A percentile compares a stretch with the other conserved stretches of the same genome.
These are phyloP conservation scores for Aspergillus caelatus DNA, from an alignment of 2,329 filamentous ascomycete species.

Conservation along the genomic window DNA sequence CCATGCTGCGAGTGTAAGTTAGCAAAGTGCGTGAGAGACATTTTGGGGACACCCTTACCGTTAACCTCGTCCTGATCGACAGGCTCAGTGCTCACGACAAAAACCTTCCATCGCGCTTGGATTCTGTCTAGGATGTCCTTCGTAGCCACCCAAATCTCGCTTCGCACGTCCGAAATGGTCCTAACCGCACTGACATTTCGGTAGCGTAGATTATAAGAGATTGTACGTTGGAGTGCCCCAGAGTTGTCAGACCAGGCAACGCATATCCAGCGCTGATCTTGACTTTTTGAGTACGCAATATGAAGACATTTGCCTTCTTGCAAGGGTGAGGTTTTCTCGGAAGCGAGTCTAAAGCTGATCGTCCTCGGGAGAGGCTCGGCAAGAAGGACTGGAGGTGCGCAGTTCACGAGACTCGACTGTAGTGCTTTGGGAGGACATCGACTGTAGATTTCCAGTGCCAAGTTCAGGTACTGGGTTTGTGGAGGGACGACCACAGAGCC, in stretches of 20 bases:
- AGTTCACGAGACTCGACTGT: constrained; percentile 43
- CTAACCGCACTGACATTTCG: constrained; percentile 33
- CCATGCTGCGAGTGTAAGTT: constrained; percentile 37
- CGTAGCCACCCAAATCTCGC: constrained; percentile 62
- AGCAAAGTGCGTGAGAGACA: constrained; percentile 13
- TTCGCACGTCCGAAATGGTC: constrained; percentile 53
- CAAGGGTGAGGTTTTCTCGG: constrained; percentile 58
- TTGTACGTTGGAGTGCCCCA: constrained; percentile 56
- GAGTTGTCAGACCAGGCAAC: constrained; percentile 63
- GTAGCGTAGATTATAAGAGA: constrained; percentile 57
- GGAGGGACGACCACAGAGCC: constrained; percentile 56
- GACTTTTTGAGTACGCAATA: constrained; percentile 59
- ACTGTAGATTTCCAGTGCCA: constrained; percentile 62
- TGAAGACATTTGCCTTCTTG: constrained; percentile 62
- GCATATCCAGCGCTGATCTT: constrained; percentile 60
- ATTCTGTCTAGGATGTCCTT: constrained; percentile 56
- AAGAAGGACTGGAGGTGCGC: constrained; percentile 57
- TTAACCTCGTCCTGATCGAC: constrained; percentile 56
- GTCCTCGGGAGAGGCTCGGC: constrained; percentile 55
- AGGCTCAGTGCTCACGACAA: constrained; percentile 56
- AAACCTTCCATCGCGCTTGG: constrained; percentile 58
- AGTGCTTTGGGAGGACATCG: constrained; percentile 54
- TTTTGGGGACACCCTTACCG: constrained; percentile 33
- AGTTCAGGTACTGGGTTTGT: constrained; percentile 49
- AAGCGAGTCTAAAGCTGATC: constrained; percentile 58